Conservation (phyloP, 768 basidiomycete genomes). For the Rhizopogon roseolus region DNA sequence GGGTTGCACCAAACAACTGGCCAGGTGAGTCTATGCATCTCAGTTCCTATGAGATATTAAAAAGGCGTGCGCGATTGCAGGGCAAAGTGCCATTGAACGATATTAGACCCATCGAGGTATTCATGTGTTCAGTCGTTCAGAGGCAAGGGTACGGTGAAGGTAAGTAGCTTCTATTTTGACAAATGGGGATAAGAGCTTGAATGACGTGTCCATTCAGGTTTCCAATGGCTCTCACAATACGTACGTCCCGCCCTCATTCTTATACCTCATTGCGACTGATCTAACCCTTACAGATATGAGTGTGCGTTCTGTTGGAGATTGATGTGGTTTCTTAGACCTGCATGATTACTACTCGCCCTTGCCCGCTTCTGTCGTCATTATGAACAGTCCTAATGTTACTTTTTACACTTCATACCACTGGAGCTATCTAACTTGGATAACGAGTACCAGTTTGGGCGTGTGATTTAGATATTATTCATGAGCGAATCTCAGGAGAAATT, state of each 20-base stretch:
- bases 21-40: conserved; percentile 55
- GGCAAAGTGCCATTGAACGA: conserved; percentile 96
- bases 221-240: conserved; percentile 98
- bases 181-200: conserved; percentile 6
- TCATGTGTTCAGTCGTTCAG: conserved; percentile 99
- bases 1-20: conserved; percentile 99
- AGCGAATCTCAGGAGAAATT: not conserved
- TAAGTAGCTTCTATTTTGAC: conserved; percentile 19
- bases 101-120: conserved; percentile 97
- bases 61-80: conserved; percentile 32
- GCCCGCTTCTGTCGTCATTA: not conserved
- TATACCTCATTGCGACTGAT: not conserved
- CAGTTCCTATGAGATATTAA: conserved; percentile 3
- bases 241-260: conserved; percentile 41
- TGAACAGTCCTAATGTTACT: not conserved
- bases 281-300: not conserved
- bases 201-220: conserved; percentile 39
- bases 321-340: not conserved
- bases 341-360: not conserved
- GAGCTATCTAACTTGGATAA: not conserved
- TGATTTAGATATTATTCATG: not conserved
- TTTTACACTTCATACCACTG: conserved; percentile 1
- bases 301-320: not conserved
- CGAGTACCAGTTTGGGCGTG: not conserved
- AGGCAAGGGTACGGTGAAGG: conserved; percentile 98